A percentile compares a stretch with the other conserved stretches of the same genome.
Conservation (phyloP, 306 rosid species). For the Astragalus membranaceus region DNA sequence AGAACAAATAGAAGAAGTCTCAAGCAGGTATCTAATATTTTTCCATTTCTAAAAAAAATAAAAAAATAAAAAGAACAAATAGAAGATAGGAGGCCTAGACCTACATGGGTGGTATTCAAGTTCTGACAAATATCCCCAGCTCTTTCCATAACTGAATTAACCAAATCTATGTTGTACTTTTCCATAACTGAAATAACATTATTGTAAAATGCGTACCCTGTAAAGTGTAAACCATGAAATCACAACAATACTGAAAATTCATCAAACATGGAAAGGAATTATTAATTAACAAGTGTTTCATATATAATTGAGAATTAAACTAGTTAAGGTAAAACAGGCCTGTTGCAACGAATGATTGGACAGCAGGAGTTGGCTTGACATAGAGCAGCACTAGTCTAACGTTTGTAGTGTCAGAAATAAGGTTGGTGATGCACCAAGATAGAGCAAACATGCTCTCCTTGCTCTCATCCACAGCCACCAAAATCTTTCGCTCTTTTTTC, state of each 20-base stretch:
- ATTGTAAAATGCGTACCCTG: constrained; percentile 47
- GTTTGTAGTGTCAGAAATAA: constrained; percentile 30
- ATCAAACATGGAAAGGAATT: background rate
- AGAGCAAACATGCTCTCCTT: constrained; percentile 74
- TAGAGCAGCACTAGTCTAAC: constrained; percentile 61
- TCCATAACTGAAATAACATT: constrained; percentile 42
- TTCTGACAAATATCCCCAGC: constrained; percentile 46
- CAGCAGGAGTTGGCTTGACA: constrained; percentile 61
- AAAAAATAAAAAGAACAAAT: no score
- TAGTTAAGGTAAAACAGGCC: constrained; percentile 21
- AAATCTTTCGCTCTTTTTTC: constrained; percentile 28
- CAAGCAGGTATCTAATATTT: no score
- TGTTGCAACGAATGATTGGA: constrained; percentile 37
- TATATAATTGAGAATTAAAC: no score
- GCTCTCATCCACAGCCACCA: constrained; percentile 85
- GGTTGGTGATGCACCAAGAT: constrained; percentile 58
- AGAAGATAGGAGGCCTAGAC: background rate
- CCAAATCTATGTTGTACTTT: constrained; percentile 41
- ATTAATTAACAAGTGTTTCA: background rate
- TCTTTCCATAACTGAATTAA: constrained; percentile 52
- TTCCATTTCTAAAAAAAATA: no score
- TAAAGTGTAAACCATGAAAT: constrained; percentile 17
- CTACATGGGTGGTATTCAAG: constrained; percentile 25
- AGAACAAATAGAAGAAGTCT: background rate
- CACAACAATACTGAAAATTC: background rate